Percentiles rank a stretch among this genome's conserved stretches.
Evolutionary conservation across 202 grass and related monocot genomes (phyloP).

Genomic region (Setaria viridis): DNA sequence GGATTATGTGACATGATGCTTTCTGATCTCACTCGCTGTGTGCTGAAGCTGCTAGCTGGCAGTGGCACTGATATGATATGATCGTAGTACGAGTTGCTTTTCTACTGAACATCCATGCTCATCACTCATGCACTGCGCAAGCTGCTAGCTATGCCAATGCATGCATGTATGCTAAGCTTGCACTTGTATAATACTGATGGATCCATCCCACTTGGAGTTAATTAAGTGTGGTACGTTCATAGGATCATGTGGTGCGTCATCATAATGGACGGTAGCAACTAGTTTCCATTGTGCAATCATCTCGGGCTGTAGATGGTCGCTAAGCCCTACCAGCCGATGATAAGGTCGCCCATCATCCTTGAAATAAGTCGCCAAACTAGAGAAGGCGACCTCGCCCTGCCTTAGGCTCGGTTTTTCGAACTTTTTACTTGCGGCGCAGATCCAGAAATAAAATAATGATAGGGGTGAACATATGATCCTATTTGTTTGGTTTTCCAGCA

Average conservation of each 20-base stretch:
- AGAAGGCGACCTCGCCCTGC: neutral
- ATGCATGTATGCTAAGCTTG: neutral
- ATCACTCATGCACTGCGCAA: neutral
- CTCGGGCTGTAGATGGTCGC: neutral
- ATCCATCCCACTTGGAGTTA: neutral
- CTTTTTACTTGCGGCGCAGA: no score
- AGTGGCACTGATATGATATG: neutral
- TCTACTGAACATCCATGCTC: neutral
- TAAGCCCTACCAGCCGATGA: neutral
- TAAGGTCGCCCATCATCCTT: neutral
- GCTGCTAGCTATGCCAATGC: neutral
- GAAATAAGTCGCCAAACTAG: neutral
- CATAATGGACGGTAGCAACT: constrained; percentile 1
- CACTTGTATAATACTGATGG: neutral
- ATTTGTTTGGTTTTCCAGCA: no score
- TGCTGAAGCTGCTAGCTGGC: neutral
- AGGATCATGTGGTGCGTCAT: neutral
- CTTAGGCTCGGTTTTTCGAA: no score
- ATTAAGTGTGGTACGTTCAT: neutral
- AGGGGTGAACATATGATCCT: no score
- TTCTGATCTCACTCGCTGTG: constrained; percentile 33
- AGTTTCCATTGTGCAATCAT: neutral
- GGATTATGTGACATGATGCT: constrained; percentile 14
- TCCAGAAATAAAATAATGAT: no score
- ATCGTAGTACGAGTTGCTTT: neutral